Conservation (phyloP, 2,329 filamentous ascomycete species). For the Aspergillus sp. region DNA sequence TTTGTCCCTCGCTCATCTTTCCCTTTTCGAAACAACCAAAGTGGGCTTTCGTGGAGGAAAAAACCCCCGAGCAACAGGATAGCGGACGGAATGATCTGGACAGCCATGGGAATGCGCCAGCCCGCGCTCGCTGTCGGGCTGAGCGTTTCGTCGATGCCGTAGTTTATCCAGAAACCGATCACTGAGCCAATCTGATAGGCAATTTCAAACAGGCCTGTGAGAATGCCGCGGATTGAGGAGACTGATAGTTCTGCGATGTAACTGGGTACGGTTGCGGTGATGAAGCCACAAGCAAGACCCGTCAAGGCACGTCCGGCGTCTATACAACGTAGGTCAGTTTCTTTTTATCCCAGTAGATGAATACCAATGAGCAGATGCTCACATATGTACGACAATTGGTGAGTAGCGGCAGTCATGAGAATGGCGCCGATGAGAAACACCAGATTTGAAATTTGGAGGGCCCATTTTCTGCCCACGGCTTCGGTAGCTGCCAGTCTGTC, state of each 20-base stretch:
- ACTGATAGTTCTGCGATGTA: constrained; percentile 34
- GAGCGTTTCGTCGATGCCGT: constrained; percentile 30
- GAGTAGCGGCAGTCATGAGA: constrained; percentile 43
- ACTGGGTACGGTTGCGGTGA: constrained; percentile 32
- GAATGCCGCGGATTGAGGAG: constrained; percentile 32
- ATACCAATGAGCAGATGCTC: neutral
- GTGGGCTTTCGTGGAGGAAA: constrained; percentile 31
- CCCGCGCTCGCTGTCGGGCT: constrained; percentile 14
- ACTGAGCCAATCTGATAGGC: constrained; percentile 33
- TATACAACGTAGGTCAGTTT: constrained; percentile 1
- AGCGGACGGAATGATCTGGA: constrained; percentile 33
- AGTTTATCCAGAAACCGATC: constrained; percentile 38
- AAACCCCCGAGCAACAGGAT: constrained; percentile 28
- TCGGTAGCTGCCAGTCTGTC: constrained; percentile 39
- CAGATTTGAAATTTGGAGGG: constrained; percentile 47
- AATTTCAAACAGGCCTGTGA: constrained; percentile 34
- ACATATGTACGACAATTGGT: constrained; percentile 30
- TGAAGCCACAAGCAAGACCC: constrained; percentile 32
- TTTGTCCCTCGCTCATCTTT: constrained; percentile 9
- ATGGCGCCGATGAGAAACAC: constrained; percentile 48
- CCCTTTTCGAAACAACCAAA: constrained; percentile 25
- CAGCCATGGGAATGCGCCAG: constrained; percentile 19
- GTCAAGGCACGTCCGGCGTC: constrained; percentile 37
- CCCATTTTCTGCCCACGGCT: constrained; percentile 51
- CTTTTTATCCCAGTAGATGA: neutral